These are phyloP conservation scores for Ambrosiella beaveri DNA, from an alignment of 2,329 filamentous ascomycete genomes.

Conservation along the genomic window DNA sequence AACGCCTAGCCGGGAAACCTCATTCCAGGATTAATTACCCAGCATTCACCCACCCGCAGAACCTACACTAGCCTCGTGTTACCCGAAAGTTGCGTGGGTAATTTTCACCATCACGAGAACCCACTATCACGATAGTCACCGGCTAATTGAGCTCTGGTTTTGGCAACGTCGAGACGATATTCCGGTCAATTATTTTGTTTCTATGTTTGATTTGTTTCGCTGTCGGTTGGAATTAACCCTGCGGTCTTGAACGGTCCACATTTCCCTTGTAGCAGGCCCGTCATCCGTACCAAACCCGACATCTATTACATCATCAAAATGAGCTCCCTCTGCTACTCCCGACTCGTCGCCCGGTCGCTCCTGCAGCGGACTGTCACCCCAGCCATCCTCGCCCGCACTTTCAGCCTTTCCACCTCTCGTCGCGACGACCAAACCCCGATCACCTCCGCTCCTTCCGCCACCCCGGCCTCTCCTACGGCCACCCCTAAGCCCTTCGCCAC, in stretches of 20 bases:
- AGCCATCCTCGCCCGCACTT: slow-evolving; percentile 13
- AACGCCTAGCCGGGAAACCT: not conserved
- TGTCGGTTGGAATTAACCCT: not conserved
- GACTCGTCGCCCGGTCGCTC: slow-evolving; percentile 9
- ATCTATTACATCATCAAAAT: slow-evolving; percentile 1
- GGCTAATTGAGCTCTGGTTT: not conserved
- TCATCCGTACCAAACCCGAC: not conserved
- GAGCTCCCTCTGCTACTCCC: slow-evolving; percentile 11
- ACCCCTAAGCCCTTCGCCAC: not conserved
- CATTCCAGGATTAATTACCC: slow-evolving; percentile 3
- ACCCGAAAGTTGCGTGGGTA: not conserved
- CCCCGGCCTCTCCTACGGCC: not conserved
- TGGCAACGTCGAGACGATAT: not conserved
- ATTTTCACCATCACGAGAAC: slow-evolving; percentile 4
- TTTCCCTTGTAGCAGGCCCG: not conserved
- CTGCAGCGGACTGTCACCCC: slow-evolving; percentile 3
- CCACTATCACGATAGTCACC: not conserved
- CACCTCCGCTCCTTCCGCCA: not conserved
- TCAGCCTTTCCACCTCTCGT: slow-evolving; percentile 14
- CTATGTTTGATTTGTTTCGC: not conserved
- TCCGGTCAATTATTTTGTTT: not conserved
- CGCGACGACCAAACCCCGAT: slow-evolving; percentile 7
- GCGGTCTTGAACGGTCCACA: not conserved
- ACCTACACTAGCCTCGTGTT: slow-evolving; percentile 4
- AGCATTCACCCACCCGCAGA: slow-evolving; percentile 8